Evolutionary conservation across 495 filamentous ascomycete species (phyloP).

Genomic region (Aspergillus asperescens): DNA sequence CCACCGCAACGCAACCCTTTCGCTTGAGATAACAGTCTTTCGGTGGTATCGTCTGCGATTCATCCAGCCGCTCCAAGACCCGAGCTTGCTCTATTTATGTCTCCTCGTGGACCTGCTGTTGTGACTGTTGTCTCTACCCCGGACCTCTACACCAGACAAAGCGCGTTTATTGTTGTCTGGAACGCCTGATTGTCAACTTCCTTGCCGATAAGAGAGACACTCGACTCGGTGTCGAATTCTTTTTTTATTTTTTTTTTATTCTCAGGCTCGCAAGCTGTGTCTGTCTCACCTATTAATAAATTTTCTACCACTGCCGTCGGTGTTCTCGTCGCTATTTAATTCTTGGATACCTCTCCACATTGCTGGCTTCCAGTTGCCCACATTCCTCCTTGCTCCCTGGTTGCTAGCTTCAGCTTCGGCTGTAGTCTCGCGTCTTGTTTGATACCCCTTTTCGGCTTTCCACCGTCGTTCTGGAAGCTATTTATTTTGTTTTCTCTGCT

Average conservation of each 20-base stretch:
- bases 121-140: slow-evolving; percentile 10
- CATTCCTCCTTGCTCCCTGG: slow-evolving; percentile 4
- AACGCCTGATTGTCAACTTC: background rate
- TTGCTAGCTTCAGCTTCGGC: background rate
- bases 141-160: background rate
- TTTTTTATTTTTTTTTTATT: slow-evolving; percentile 7
- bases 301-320: background rate
- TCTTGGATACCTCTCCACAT: background rate
- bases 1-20: slow-evolving; percentile 10
- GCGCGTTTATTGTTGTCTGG: too few relatives aligned
- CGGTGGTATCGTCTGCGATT: too few relatives aligned
- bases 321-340: background rate
- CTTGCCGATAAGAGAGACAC: background rate
- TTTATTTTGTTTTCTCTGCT: background rate
- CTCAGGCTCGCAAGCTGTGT: background rate
- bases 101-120: background rate
- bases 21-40: slow-evolving; percentile 5
- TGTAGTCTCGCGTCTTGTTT: background rate
- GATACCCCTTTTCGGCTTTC: slow-evolving; percentile 4
- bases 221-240: background rate
- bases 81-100: background rate
- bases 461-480: slow-evolving; percentile 7
- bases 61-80: background rate
- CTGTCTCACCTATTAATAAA: slow-evolving; percentile 6
- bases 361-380: slow-evolving; percentile 1